Evolutionary conservation across 441 rosid species (phyloP), one percentile per base, ranked within the genome.

Genomic region (Brassica balearica): DNA sequence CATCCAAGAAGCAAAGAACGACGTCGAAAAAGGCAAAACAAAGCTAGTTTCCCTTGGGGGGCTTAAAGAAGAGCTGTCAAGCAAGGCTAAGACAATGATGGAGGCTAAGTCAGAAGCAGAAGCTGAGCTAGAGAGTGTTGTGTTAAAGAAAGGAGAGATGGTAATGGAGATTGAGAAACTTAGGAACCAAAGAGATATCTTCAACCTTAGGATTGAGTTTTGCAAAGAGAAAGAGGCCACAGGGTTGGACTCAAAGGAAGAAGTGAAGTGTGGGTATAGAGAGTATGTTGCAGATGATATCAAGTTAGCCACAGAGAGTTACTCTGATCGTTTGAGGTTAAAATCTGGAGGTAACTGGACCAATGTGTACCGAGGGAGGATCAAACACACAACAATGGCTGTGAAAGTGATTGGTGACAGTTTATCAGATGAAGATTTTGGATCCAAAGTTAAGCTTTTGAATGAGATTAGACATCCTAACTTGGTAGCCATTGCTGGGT

Each of bases 131-230:
- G 90, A 92, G 86, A 89, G 72, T 23, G 80, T 79, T 1, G 87
- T 70, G 15, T 20, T 67, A 2, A 36, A 74, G 55, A 89, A 93
- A 79, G 86, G 82, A 1, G 90, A 92, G 61, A 80, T 83, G 85
- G 81, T 88, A 1, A 68, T 68, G 66, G 92, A 89, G 84, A 92
- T 95, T 4, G 97, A 88, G 77, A 87, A 90, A 65, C 46, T 92
- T 14, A 79, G 86, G 60, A 81, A 85, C 15, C 97, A 95, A 55
- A 86, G 92, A 81, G 93, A 91, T 56, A 86, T 92, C n/a, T 74
- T 95, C 65, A 85, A 82, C 17, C 90, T 86, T 5, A 82, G 97
- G 81, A 84, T 92, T 0, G 94, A 89, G 82, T 95, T 89, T 62
- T 91, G 93, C 73, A 88, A 76, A 60, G 92, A 95, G 76, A 92